Base-by-base conservation (phyloP, 805 yeast species). In the Ogataea wickerhamii region DNA sequence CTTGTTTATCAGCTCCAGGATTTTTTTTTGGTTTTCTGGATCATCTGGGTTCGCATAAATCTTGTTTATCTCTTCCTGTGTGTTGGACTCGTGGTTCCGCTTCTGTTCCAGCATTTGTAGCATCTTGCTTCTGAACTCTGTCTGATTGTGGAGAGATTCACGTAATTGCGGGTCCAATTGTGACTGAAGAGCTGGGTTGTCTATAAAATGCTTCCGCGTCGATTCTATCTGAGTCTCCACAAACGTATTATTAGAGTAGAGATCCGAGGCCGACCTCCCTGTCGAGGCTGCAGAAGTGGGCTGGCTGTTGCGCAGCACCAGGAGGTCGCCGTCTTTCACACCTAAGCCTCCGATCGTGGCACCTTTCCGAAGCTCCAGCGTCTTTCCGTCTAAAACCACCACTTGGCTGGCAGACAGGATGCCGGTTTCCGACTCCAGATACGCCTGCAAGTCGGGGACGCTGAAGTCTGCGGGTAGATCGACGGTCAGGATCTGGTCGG, bases 381-480 rank as follows among this genome's bases (percentile, higher is more conserved):
- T 51, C 18, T 63, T 62, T 41, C 73, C 72, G 44, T 80, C 71
- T 49, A 66, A 66, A 17, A 66, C 55, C 32, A 87, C 49, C n/a
- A 66, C 58, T 52, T 82, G 84, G 12, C 61, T 50, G 0, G 55
- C 50, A 4, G 71, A 61, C 8, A 66, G 63, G 35, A 82, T 70
- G 11, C 67, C 71, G 6, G 87, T 72, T 52, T 87, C 95, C 1
- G 82, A 77, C 43, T 80, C 82, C 7, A 88, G 54, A 46, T 82
- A 78, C 0, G 91, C 94, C 42, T 75, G 70, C 47, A 89, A 71
- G 56, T 88, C 96, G 11, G 58, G 67, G 7, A 87, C 56, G 0
- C 77, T 56, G 67, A 87, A 71, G 11, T 80, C 82, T 1, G 65
- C 74, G 4, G 86, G 73, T 4, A 87, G 71, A 36, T 87, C 95